Base-by-base conservation (phyloP, 768 basidiomycete genomes). In the Suillus plorans region DNA sequence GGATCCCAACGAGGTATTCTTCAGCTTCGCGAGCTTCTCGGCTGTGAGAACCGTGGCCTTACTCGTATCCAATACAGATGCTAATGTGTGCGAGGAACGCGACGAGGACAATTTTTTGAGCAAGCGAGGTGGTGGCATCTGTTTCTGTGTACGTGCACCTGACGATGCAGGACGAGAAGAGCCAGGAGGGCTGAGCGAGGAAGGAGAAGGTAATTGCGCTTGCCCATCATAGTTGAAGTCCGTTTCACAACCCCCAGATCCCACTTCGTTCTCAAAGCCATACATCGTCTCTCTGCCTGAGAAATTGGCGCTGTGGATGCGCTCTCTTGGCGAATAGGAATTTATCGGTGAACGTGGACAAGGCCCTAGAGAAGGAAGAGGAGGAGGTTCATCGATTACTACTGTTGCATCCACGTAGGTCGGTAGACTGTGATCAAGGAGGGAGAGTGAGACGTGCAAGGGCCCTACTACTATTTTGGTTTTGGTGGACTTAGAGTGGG, bases 391-490 rank as follows among this genome's bases (percentile, higher is more conserved):
- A 0, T 76, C 71, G 45, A 87, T 77, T 41, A 86, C 62, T 10
- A 89, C 75, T 4, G 79, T 79, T 0, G 85, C 83, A 68, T 89
- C 82, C 44, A 90, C 67, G 68, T 79, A 85, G 6, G 87, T 86
- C 3, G 88, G 84, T 0, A 86, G 82, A 63, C 87, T 88, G 60
- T 84, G 77, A 61, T 86, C 84, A 6, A 84, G 75, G 5, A 89
- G 72, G 1, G 80, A 79, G 2, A 89, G 82, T 1, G 79, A 74
- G 39, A 88, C 76, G 45, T 81, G 79, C 87, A 75, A 76, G 50
- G 49, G n/a, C 3, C 73, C 74, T 1, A 22, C 39, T 0, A 62
- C 20, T 8, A 62, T 58, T 14, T 6, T 49, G 14, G 66, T 18
- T 12, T 42, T 53, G 16, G 60, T 10, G 25, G 14, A 42, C 12